These are phyloP conservation scores for Intubia oerlemansii DNA, from an alignment of 2,329 filamentous ascomycete species.

Conservation along the genomic window DNA sequence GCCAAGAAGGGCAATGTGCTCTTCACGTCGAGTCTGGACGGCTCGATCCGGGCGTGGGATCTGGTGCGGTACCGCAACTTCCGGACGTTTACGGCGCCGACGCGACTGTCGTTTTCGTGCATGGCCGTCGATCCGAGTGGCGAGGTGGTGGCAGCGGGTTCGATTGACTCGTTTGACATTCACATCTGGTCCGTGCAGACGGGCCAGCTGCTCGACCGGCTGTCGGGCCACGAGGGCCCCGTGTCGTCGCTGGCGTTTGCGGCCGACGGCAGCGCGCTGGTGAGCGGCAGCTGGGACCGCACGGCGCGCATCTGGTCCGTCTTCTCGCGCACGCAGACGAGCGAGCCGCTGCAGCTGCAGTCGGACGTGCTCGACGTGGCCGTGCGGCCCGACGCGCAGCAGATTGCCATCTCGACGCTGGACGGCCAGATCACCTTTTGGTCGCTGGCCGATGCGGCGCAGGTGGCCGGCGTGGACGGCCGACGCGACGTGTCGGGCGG, in stretches of 20 bases:
- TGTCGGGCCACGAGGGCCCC: conserved; percentile 85
- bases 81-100: conserved; percentile 87
- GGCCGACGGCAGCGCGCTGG: conserved; percentile 60
- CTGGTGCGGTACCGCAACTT: conserved; percentile 92
- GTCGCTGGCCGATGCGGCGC: conserved; percentile 72
- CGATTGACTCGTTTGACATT: conserved; percentile 87
- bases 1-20: conserved; percentile 87
- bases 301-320: conserved; percentile 94
- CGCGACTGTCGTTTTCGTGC: conserved; percentile 76
- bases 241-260: conserved; percentile 78
- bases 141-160: conserved; percentile 88
- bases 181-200: conserved; percentile 98
- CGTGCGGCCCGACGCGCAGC: conserved; percentile 73
- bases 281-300: conserved; percentile 91
- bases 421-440: conserved; percentile 93
- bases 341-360: conserved; percentile 79
- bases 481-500: conserved; percentile 85
- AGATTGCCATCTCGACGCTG: conserved; percentile 77
- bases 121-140: conserved; percentile 93
- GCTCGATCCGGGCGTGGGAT: conserved; percentile 90
- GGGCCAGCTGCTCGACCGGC: conserved; percentile 75
- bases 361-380: conserved; percentile 76
- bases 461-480: conserved; percentile 71
- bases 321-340: conserved; percentile 83
- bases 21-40: conserved; percentile 87